Conservation (phyloP, 1,139 yeast species). For the Barnettozyma hawaiiensis region DNA sequence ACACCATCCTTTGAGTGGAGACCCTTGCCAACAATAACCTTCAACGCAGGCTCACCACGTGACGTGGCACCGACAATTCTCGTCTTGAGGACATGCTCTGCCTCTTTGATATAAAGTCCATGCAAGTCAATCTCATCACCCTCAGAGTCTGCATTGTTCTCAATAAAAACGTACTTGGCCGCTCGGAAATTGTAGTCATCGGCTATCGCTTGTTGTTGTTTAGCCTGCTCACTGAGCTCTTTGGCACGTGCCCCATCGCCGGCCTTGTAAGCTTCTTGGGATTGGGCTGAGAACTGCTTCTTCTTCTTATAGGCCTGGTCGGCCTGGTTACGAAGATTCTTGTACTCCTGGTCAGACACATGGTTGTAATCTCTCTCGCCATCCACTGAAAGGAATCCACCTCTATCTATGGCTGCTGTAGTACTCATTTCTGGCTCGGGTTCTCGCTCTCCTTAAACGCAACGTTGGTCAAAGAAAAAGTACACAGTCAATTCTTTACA, state of each 20-base stretch:
- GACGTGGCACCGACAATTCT: slow-evolving; percentile 63
- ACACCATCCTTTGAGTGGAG: slow-evolving; percentile 74
- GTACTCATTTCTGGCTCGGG: slow-evolving; percentile 13
- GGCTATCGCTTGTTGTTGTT: slow-evolving; percentile 52
- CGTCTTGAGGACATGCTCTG: slow-evolving; percentile 66
- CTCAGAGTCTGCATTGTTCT: slow-evolving; percentile 80
- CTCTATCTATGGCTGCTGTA: slow-evolving; percentile 21
- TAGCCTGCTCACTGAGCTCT: slow-evolving; percentile 64
- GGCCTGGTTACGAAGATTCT: slow-evolving; percentile 61
- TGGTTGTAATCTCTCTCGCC: slow-evolving; percentile 60
- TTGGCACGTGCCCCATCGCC: slow-evolving; percentile 77
- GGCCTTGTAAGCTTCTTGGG: slow-evolving; percentile 67
- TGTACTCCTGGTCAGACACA: slow-evolving; percentile 62
- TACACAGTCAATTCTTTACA: too few species aligned
- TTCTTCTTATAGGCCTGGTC: slow-evolving; percentile 57
- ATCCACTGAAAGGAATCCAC: slow-evolving; percentile 15
- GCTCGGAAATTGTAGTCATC: slow-evolving; percentile 73
- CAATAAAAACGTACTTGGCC: slow-evolving; percentile 84
- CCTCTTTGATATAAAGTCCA: slow-evolving; percentile 87
- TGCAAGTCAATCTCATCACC: slow-evolving; percentile 88
- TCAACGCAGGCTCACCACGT: slow-evolving; percentile 51
- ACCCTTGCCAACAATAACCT: slow-evolving; percentile 93
- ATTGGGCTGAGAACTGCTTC: slow-evolving; percentile 52
- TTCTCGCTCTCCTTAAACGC: background rate
- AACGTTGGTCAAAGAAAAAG: too few species aligned